Conservation (phyloP, 257 asterid genomes). For the Echium plantagineum region DNA sequence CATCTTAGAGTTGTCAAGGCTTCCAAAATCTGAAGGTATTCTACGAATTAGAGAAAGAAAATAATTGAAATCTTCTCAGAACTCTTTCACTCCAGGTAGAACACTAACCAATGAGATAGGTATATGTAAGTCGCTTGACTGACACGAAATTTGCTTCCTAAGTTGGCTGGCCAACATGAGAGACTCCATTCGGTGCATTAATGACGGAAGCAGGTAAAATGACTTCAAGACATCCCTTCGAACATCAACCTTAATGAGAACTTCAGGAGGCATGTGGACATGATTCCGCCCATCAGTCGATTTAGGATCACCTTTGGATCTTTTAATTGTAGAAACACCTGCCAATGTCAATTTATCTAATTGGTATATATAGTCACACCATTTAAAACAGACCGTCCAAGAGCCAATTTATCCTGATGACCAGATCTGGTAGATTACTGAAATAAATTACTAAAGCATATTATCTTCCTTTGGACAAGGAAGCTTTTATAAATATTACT, state of each 20-base stretch:
- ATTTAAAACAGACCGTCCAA: not conserved
- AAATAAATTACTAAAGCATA: too few species aligned
- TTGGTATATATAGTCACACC: not conserved
- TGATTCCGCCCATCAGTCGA: constrained; percentile 21
- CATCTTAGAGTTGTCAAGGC: constrained; percentile 82
- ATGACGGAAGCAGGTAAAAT: constrained; percentile 82
- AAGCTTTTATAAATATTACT: too few species aligned
- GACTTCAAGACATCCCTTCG: constrained; percentile 48
- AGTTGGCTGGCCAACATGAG: constrained; percentile 93
- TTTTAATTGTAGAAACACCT: constrained; percentile 23
- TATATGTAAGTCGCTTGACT: constrained; percentile 31
- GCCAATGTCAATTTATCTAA: constrained; percentile 1
- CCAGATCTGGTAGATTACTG: too few species aligned
- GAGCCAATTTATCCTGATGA: too few species aligned
- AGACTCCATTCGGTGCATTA: constrained; percentile 82
- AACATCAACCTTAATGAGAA: constrained; percentile 51
- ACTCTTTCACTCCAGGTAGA: not conserved
- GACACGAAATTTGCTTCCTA: constrained; percentile 46
- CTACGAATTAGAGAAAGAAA: constrained; percentile 11
- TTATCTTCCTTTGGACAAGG: too few species aligned
- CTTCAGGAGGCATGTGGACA: constrained; percentile 87
- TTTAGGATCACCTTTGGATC: constrained; percentile 20
- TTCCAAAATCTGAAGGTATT: constrained; percentile 60
- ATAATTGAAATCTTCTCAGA: constrained; percentile 1
- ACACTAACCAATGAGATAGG: constrained; percentile 65